These are phyloP conservation scores for Neopestalotiopsis clavispora DNA, from an alignment of 2,329 filamentous ascomycete genomes.

Conservation along the genomic window DNA sequence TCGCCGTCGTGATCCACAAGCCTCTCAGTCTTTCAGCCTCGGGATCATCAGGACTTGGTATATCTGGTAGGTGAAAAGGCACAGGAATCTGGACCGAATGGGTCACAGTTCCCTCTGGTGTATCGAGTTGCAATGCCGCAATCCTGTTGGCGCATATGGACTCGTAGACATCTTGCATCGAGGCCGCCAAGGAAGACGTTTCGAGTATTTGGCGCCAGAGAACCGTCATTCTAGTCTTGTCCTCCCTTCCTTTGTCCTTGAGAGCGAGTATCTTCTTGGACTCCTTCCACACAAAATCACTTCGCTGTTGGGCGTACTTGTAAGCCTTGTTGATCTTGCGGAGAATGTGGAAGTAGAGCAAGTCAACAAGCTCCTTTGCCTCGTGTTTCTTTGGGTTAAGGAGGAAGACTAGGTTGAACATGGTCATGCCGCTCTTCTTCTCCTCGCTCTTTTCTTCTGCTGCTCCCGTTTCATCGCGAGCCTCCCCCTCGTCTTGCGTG, in stretches of 20 bases:
- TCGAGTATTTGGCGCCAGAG: conserved; percentile 75
- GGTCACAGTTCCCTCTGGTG: conserved; percentile 59
- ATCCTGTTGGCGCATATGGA: conserved; percentile 85
- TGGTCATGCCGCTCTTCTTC: conserved; percentile 79
- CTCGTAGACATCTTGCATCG: conserved; percentile 81
- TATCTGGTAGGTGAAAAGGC: conserved; percentile 72
- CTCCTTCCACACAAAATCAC: conserved; percentile 90
- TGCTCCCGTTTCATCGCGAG: conserved; percentile 45
- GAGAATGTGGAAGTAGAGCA: conserved; percentile 83
- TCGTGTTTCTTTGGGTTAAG: conserved; percentile 81
- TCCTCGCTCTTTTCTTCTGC: conserved; percentile 66
- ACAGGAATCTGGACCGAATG: conserved; percentile 69
- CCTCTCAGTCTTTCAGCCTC: conserved; percentile 73
- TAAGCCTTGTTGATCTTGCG: conserved; percentile 92
- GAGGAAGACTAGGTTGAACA: conserved; percentile 98
- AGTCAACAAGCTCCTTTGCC: conserved; percentile 75
- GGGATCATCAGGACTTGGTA: conserved; percentile 68
- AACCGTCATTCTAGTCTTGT: conserved; percentile 63
- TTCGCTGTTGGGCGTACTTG: conserved; percentile 89
- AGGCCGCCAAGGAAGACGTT: conserved; percentile 79
- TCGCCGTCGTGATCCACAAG: conserved; percentile 86
- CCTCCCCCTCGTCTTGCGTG: conserved; percentile 42
- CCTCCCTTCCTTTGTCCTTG: conserved; percentile 78
- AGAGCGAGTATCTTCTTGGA: conserved; percentile 80
- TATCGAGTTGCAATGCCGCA: conserved; percentile 79